A percentile compares a stretch with the other conserved stretches of the same genome.
These are phyloP conservation scores for Saccharomycopsis sp. DNA, from an alignment of 805 yeast species.

Conservation along the genomic window DNA sequence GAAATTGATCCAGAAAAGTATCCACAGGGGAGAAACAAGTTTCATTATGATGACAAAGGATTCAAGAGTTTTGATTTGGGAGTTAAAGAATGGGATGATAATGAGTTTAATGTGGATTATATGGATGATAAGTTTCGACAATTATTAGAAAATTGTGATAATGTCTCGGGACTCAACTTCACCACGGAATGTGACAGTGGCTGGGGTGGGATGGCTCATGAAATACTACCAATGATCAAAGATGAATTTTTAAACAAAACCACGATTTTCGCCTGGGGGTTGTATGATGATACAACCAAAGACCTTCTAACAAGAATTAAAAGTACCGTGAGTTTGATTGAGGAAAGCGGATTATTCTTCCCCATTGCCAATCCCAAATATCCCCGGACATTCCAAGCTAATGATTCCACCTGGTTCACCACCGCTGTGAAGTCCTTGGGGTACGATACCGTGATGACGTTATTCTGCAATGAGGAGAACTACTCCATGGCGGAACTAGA, in stretches of 20 bases:
- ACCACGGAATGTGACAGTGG: constrained; percentile 63
- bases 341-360: constrained; percentile 41
- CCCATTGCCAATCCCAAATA: constrained; percentile 33
- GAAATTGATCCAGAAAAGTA: constrained; percentile 32
- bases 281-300: constrained; percentile 22
- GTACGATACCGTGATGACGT: constrained; percentile 35
- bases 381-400: constrained; percentile 20
- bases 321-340: constrained; percentile 35
- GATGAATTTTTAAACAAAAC: constrained; percentile 54
- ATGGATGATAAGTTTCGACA: constrained; percentile 50
- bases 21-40: constrained; percentile 23
- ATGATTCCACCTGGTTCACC: constrained; percentile 31
- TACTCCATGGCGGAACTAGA: constrained; percentile 34
- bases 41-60: constrained; percentile 12
- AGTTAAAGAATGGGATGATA: constrained; percentile 39
- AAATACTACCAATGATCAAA: constrained; percentile 40
- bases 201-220: constrained; percentile 72
- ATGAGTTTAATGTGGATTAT: constrained; percentile 33
- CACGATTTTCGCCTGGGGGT: constrained; percentile 38
- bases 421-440: constrained; percentile 29
- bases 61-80: constrained; percentile 50
- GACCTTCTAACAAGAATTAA: constrained; percentile 32
- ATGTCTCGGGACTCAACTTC: constrained; percentile 58
- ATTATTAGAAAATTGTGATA: constrained; percentile 66
- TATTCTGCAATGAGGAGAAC: constrained; percentile 28